Conservation (phyloP, 176 grass and related monocot genomes). For the Pontederia paniculata region DNA sequence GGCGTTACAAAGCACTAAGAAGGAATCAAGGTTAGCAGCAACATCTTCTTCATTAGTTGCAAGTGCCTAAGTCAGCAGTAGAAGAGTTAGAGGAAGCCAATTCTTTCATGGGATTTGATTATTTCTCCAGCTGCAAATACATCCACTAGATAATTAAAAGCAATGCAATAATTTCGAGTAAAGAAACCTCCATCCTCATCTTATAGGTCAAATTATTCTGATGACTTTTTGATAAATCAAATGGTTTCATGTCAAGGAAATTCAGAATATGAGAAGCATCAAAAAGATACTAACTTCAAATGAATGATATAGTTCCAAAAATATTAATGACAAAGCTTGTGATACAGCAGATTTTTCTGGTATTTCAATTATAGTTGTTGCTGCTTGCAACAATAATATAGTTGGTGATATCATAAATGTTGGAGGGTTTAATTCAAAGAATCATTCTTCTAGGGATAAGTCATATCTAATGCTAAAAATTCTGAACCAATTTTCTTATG, state of each 20-base stretch:
- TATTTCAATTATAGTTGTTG: slow-evolving; percentile 87
- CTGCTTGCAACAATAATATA: slow-evolving; percentile 62
- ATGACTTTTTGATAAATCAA: slow-evolving; percentile 24
- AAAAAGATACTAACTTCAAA: slow-evolving; percentile 19
- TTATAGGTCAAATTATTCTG: slow-evolving; percentile 28
- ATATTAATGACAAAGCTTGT: slow-evolving; percentile 20
- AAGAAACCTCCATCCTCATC: slow-evolving; percentile 35
- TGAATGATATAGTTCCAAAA: slow-evolving; percentile 14
- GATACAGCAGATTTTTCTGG: slow-evolving; percentile 85
- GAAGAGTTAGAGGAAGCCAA: too few relatives aligned
- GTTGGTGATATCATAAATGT: slow-evolving; percentile 18
- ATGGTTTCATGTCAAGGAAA: slow-evolving; percentile 23
- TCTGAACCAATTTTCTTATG: slow-evolving; percentile 21
- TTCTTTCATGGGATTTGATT: too few relatives aligned
- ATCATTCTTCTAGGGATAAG: slow-evolving; percentile 33
- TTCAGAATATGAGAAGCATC: slow-evolving; percentile 31
- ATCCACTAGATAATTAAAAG: too few relatives aligned
- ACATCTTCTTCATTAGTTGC: too few relatives aligned
- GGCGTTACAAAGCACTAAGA: too few relatives aligned
- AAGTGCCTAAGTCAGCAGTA: too few relatives aligned
- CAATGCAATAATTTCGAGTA: too few relatives aligned
- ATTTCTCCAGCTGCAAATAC: too few relatives aligned
- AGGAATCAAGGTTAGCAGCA: too few relatives aligned
- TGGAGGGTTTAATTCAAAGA: slow-evolving; percentile 19
- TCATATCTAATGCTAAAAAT: slow-evolving; percentile 2